Conservation (phyloP, 2,329 filamentous ascomycete genomes). For the Hypoxylon rubiginosum region DNA sequence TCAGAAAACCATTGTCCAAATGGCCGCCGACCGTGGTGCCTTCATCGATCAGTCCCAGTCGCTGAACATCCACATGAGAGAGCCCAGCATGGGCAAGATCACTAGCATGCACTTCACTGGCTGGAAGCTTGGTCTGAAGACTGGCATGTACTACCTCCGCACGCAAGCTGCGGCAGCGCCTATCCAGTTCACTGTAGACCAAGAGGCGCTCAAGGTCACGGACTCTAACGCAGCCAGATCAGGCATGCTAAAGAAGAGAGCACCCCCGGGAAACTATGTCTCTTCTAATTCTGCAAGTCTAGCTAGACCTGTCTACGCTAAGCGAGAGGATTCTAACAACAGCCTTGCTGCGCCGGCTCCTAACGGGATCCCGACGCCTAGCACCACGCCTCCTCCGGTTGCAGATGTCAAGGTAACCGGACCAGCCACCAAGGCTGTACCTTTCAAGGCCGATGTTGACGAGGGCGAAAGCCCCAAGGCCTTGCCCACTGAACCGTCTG, state of each 20-base stretch:
- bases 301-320: conserved; percentile 76
- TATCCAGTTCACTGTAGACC: conserved; percentile 99
- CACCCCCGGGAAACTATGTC: conserved; percentile 66
- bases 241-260: conserved; percentile 76
- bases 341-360: conserved; percentile 55
- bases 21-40: conserved; percentile 97
- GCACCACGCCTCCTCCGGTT: conserved; percentile 72
- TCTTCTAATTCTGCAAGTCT: conserved; percentile 71
- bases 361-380: conserved; percentile 78
- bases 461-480: conserved; percentile 86
- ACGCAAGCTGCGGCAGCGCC: conserved; percentile 97
- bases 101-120: conserved; percentile 99
- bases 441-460: conserved; percentile 81
- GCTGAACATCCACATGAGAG: conserved; percentile 99
- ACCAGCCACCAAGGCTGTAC: conserved; percentile 70
- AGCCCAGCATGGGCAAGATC: conserved; percentile 99
- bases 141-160: conserved; percentile 99
- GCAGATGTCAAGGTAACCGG: conserved; percentile 57
- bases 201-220: conserved; percentile 89
- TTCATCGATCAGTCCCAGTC: conserved; percentile 99
- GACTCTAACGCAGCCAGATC: conserved; percentile 82
- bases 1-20: conserved; percentile 94
- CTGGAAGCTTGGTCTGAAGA: conserved; percentile 99
- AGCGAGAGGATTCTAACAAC: conserved; percentile 62
- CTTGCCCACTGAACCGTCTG: conserved; percentile 77